A percentile compares a stretch with the other conserved stretches of the same genome.
These are phyloP conservation scores for Russula emetica DNA, from an alignment of 768 basidiomycete species.

Conservation along the genomic window DNA sequence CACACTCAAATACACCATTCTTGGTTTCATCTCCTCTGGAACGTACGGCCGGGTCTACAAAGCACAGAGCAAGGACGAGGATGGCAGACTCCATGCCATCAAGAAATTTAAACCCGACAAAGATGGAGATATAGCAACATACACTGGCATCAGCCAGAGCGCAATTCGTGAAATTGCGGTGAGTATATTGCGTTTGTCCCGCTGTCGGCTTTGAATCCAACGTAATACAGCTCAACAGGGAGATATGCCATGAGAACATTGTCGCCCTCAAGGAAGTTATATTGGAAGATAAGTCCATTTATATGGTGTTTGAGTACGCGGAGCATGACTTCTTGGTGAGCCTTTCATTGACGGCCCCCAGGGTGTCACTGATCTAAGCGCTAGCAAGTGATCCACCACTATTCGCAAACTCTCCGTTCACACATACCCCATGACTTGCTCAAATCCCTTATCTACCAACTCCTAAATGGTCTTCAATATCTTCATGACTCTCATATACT, in stretches of 20 bases:
- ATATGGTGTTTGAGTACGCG: conserved; percentile 99
- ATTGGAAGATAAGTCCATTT: conserved; percentile 96
- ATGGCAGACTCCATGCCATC: conserved; percentile 80
- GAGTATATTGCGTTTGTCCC: conserved; percentile 34
- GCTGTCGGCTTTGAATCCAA: conserved; percentile 2
- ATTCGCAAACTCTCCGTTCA: conserved; percentile 82
- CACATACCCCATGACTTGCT: conserved; percentile 74
- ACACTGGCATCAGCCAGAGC: conserved; percentile 97
- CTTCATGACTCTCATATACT: conserved; percentile 93
- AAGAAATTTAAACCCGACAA: conserved; percentile 99
- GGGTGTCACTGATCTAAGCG: not conserved
- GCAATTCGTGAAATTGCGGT: conserved; percentile 96
- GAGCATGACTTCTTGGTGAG: conserved; percentile 96
- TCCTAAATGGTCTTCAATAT: conserved; percentile 90
- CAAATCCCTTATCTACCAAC: conserved; percentile 91
- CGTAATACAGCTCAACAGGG: conserved; percentile 67
- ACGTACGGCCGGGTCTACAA: conserved; percentile 99
- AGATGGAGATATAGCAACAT: conserved; percentile 92
- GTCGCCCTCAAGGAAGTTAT: conserved; percentile 92
- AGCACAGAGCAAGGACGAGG: conserved; percentile 71
- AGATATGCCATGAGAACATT: conserved; percentile 87
- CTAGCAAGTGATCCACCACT: conserved; percentile 98
- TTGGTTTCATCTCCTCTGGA: conserved; percentile 97
- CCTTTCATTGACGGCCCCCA: conserved; percentile 11
- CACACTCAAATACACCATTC: conserved; percentile 79